Evolutionary conservation across 1,284 basidiomycete species (phyloP).

Genomic region (Papiliotrema nemorosa): DNA sequence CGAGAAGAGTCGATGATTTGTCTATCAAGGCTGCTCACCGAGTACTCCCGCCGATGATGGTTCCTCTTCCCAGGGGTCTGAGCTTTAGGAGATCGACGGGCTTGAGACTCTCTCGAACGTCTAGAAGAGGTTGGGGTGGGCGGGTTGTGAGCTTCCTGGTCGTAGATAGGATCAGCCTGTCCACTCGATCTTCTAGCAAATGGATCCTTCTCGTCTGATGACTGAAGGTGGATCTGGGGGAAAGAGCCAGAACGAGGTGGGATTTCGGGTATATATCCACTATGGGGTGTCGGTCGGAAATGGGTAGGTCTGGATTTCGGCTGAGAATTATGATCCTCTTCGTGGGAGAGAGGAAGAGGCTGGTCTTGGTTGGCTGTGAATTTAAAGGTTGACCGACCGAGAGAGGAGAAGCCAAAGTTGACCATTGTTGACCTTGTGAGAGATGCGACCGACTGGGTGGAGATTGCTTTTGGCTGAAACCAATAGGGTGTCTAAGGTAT

Average conservation of each 20-base stretch:
- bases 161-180: background rate
- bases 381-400: too few species aligned
- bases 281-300: background rate
- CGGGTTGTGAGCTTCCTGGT: background rate
- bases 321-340: too few species aligned
- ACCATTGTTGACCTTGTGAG: too few species aligned
- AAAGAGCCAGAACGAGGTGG: background rate
- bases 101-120: background rate
- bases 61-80: background rate
- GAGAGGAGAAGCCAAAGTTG: too few species aligned
- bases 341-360: too few species aligned
- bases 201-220: background rate
- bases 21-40: background rate
- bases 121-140: background rate
- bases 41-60: background rate
- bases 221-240: background rate
- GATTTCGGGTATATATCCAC: background rate
- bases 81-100: too few species aligned
- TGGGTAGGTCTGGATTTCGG: background rate
- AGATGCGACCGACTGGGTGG: too few species aligned
- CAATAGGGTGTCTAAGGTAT: too few species aligned
- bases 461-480: too few species aligned
- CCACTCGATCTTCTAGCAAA: background rate
- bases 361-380: too few species aligned
- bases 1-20: background rate